Evolutionary conservation across 768 basidiomycete species (phyloP), one percentile per base, ranked within the genome.

Genomic region (Lepiota brunneoincarnata): DNA sequence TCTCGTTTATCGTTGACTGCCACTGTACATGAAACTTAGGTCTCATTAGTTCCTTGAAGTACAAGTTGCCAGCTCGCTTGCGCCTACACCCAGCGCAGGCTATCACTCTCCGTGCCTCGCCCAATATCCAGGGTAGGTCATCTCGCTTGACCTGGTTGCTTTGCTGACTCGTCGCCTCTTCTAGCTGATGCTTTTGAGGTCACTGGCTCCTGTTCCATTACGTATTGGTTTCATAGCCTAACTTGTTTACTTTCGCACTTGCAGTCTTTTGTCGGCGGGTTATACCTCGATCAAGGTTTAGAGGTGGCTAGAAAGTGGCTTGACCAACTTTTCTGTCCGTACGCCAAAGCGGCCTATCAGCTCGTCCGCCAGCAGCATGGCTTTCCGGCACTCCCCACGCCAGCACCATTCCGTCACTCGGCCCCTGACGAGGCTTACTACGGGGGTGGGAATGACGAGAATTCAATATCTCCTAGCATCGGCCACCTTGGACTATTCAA

Each of bases 401-500:
- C 37, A 38, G 26, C 51, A 12, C 51, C 17, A 26, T 49, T 18
- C 42, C 54, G n/a, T 15, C 17, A 20, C 34, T 44, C 7, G 41
- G 34, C 4, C 31, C 51, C 36, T 42, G 37, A 14, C 31, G 5
- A 42, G 28, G 6, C 17, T 18, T 6, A 47, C 62, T 61, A 0
- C 54, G 31, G 53, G 62, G 6, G 18, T 34, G 18, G 45, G 18
- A 17, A 15, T 18, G 12, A 34, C 46, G n/a, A 46, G 45, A 31
- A 23, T 1, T 59, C 65, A 3, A 61, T 65, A 37, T 45, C 64
- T 58, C 61, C 72, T 34, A 73, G 73, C 31, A 64, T 67, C 36
- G 90, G 90, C 3, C 86, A 91, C 63, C 79, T 92, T 10, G 85
- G 87, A 35, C 69, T 92, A 49, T 91, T 92, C 75, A 92, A 92